Percentiles rank a stretch among this genome's conserved stretches.
phyloP scores from a whole-genome alignment of 331 rosid genomes.

The Quercus lobata region DNA sequence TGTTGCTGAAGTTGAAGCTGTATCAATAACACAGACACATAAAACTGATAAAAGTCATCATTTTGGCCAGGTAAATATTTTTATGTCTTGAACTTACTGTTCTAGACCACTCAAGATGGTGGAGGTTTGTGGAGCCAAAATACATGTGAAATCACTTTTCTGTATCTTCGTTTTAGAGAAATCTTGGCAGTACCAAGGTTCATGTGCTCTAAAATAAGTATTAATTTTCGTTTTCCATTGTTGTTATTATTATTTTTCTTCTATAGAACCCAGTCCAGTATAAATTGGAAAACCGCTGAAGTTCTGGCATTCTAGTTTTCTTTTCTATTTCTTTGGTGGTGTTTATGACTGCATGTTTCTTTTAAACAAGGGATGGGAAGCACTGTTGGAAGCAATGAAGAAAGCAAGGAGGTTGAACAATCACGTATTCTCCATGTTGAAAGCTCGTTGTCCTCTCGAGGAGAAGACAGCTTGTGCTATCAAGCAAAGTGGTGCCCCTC shows the following conservation, averaged over 20 bases:
- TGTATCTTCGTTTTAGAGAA: not conserved
- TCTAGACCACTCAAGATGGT: not conserved
- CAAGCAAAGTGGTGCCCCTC: conserved; percentile 96
- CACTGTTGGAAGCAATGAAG: conserved; percentile 81
- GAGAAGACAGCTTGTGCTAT: conserved; percentile 98
- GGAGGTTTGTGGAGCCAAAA: not conserved
- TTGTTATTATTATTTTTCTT: not conserved
- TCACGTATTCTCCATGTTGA: conserved; percentile 96
- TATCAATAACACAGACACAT: conserved; percentile 47
- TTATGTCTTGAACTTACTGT: not conserved
- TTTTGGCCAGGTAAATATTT: conserved; percentile 50
- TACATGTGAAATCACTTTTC: not conserved
- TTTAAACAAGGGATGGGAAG: conserved; percentile 78
- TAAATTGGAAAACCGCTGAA: not conserved
- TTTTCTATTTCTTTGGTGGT: conserved; percentile 11
- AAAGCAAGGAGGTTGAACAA: conserved; percentile 95
- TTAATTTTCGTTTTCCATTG: too few species aligned
- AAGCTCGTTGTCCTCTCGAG: conserved; percentile 97
- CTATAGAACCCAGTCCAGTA: not conserved
- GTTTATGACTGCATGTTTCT: conserved; percentile 12
- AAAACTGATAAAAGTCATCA: conserved; percentile 65
- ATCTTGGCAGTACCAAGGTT: not conserved
- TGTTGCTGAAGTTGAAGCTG: conserved; percentile 88
- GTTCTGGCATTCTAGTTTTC: not conserved
- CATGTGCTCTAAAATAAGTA: not conserved